Base-by-base conservation (phyloP, 2,329 filamentous ascomycete species). In the Simplicillium sp. region DNA sequence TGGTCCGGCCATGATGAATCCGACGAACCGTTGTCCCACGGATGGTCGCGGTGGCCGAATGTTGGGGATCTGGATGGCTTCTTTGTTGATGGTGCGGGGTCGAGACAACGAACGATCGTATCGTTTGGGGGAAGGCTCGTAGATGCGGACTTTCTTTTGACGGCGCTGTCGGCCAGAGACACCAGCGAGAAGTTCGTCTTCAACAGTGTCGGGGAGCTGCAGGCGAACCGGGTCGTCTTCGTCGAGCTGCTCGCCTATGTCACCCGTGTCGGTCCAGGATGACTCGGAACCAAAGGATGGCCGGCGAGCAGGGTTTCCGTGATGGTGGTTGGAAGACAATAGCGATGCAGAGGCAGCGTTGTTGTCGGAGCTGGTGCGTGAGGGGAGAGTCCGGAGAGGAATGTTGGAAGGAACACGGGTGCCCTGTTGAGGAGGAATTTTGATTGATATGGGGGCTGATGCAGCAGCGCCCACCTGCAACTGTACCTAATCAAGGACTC, bases 181-280 rank as follows among this genome's bases (percentile, higher is more conserved):
- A 52, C 65, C 66, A 37, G 71, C 70, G 52, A 81, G 68, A 41
- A 73, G 66, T 52, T 78, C 73, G 54, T 73, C 75, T 60, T 86
- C 78, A 44, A 83, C 64, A 51, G 80, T 80, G 52, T 78, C 70
- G 55, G 73, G 71, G 45, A 90, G 71, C 54, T 77, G 81, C 52
- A 80, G 76, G 52, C 77, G 80, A 51, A 94, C 73, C 44, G 87
- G 86, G 60, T 95, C 87, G 64, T 90, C 80, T 69, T 85, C 82
- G 55, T 78, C 84, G 53, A 89, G 73, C 72, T 94, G 90, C 68
- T 96, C 90, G 56, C 87, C 87, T 54, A 97, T 78, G 65, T 97
- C 92, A 57, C 88, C 90, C 35, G 90, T 95, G 63, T 96, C 88
- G 58, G 86, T 89, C 88, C 87, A 96, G 53, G 85, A 79, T 44